phyloP scores from a whole-genome alignment of 805 yeast genomes.

The Nadsonia fulvescens region DNA sequence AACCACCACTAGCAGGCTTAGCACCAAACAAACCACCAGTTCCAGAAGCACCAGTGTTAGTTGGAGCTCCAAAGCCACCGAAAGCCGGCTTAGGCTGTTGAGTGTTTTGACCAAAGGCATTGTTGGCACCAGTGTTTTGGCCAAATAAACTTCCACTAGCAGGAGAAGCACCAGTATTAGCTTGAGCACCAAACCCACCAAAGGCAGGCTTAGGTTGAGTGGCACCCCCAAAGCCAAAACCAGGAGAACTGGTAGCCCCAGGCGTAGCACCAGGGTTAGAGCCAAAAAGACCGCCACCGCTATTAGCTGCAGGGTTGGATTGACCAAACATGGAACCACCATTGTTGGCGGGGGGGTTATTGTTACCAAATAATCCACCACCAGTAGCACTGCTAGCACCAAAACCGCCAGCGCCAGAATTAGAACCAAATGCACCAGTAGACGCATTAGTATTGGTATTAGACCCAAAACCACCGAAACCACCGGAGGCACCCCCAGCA shows the following conservation, averaged over 20 bases:
- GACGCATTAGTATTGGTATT: slow-evolving; percentile 8
- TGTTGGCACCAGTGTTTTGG: slow-evolving; percentile 10
- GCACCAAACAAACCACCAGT: slow-evolving; percentile 17
- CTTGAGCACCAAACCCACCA: slow-evolving; percentile 12
- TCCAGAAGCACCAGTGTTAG: slow-evolving; percentile 9
- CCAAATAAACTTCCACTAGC: slow-evolving; percentile 14
- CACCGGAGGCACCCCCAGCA: slow-evolving; percentile 4
- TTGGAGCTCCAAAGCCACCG: slow-evolving; percentile 12
- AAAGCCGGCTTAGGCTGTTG: slow-evolving; percentile 10
- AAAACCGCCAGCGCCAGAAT: slow-evolving; percentile 8
- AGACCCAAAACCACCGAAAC: slow-evolving; percentile 10
- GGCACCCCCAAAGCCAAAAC: slow-evolving; percentile 9
- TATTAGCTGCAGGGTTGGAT: slow-evolving; percentile 7
- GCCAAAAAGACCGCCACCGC: slow-evolving; percentile 10
- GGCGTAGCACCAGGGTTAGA: no score
- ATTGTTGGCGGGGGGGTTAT: slow-evolving; percentile 10
- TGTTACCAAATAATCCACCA: slow-evolving; percentile 25
- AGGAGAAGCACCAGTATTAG: slow-evolving; percentile 8
- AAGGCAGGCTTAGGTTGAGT: slow-evolving; percentile 11
- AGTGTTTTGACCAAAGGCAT: slow-evolving; percentile 11
- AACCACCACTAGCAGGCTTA: slow-evolving; percentile 8
- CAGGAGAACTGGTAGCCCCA: slow-evolving; percentile 6
- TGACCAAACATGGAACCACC: slow-evolving; percentile 12
- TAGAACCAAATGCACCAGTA: slow-evolving; percentile 17
- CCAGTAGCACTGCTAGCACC: slow-evolving; percentile 9